Evolutionary conservation across 2,329 filamentous ascomycete genomes (phyloP), one percentile per base, ranked within the genome.

Genomic region (Fusarium coicis): DNA sequence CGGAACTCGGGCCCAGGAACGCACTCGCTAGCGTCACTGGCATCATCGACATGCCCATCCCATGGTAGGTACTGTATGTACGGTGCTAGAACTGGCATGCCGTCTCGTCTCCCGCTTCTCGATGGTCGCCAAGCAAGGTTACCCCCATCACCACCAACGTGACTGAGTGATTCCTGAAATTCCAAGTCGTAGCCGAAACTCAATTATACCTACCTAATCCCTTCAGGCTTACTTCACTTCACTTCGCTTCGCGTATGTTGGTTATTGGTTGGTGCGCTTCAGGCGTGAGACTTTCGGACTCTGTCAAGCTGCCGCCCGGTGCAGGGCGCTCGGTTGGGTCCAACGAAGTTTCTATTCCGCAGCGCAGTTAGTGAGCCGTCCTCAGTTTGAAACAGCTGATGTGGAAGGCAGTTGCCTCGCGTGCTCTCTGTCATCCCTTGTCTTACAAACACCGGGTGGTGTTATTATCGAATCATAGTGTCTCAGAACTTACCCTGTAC

Each of bases 351-450:
- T 36, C 18, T 39, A 11, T 26, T 34, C 44, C 30, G 39, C 37
- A 36, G 16, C 28, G 19, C 26, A 46, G 23, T 37, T 23, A 36
- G n/a, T 39, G 47, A 46, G 14, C 30, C 23, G 26, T 23, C 11
- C 37, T 34, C 18, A 62, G 10, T 23, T 23, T 63, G 55, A 68
- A 68, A 68, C 47, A 26, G 16, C 47, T 50, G 37, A 44, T 23
- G 32, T 36, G 26, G 26, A 68, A 68, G 39, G 28, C 30, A 68
- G n/a, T 68, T 34, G 55, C 63, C 65, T 55, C 46, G 21, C 30
- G 47, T 23, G 52, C 43, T 42, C 12, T 39, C 21, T 21, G 23
- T 26, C 36, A 19, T 36, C 32, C 10, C 28, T 47, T 59, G 53
- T 34, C 42, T 42, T 37, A n/a, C 18, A 26, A 55, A 43, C 26